Conservation (phyloP, 2,329 filamentous ascomycete genomes). For the Myriangium duriaei region DNA sequence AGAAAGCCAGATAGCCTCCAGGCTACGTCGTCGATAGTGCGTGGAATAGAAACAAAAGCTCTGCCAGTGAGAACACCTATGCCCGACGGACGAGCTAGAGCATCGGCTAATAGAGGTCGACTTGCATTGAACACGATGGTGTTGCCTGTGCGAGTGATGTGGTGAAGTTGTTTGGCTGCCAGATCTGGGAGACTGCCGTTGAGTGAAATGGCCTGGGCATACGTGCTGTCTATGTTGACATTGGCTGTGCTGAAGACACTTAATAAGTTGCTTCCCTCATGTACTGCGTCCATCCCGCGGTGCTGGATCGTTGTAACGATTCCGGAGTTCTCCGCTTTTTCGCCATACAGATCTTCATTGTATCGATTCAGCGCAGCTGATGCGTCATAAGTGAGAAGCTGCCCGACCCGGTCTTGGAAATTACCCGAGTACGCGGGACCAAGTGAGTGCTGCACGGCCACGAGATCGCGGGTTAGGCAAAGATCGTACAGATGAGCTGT, state of each 20-base stretch:
- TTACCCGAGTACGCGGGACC: slow-evolving; percentile 89
- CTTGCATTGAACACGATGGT: slow-evolving; percentile 80
- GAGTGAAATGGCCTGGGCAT: slow-evolving; percentile 34
- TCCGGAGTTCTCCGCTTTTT: slow-evolving; percentile 82
- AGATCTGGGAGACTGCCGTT: slow-evolving; percentile 62
- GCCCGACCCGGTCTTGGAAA: slow-evolving; percentile 89
- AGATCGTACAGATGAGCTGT: slow-evolving; percentile 84
- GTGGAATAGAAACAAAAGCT: slow-evolving; percentile 68
- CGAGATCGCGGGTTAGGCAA: slow-evolving; percentile 74
- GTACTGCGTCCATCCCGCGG: slow-evolving; percentile 69
- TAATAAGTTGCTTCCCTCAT: slow-evolving; percentile 68
- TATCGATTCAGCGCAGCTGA: slow-evolving; percentile 82
- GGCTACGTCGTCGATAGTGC: slow-evolving; percentile 76
- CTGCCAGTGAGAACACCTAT: slow-evolving; percentile 71
- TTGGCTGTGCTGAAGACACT: slow-evolving; percentile 72
- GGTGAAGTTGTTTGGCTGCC: slow-evolving; percentile 54
- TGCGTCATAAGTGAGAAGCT: slow-evolving; percentile 90
- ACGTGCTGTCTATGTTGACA: slow-evolving; percentile 53
- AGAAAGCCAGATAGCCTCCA: slow-evolving; percentile 92
- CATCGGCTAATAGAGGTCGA: slow-evolving; percentile 76
- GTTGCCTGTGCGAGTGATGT: slow-evolving; percentile 59
- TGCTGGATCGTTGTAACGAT: slow-evolving; percentile 79
- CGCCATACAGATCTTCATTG: slow-evolving; percentile 80
- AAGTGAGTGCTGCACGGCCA: slow-evolving; percentile 81
- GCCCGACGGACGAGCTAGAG: slow-evolving; percentile 67